phyloP scores from a whole-genome alignment of 2,329 filamentous ascomycete genomes.

The Penicillium sp. region DNA sequence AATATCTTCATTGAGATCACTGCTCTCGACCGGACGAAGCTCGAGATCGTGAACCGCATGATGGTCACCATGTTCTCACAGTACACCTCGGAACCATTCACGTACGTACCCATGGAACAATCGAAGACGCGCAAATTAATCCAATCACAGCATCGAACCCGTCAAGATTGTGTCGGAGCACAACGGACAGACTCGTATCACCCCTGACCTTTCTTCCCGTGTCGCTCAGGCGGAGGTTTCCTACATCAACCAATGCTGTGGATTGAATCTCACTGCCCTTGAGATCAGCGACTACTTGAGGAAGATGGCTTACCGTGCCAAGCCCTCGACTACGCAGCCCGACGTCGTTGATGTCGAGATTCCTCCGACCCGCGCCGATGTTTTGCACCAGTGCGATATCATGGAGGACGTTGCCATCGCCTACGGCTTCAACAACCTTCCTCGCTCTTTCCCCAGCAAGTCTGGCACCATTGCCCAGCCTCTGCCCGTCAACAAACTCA shows the following conservation, averaged over 20 bases:
- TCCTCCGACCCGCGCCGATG: constrained; percentile 86
- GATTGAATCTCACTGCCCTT: constrained; percentile 70
- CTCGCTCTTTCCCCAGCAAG: constrained; percentile 80
- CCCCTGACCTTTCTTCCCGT: constrained; percentile 76
- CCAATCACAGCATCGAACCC: constrained; percentile 65
- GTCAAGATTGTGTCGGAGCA: constrained; percentile 89
- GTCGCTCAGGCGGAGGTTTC: constrained; percentile 78
- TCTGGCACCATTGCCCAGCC: constrained; percentile 83
- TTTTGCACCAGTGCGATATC: constrained; percentile 94
- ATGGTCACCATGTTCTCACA: constrained; percentile 96
- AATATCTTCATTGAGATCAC: constrained; percentile 98
- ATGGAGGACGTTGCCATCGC: constrained; percentile 98
- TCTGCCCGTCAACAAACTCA: constrained; percentile 88
- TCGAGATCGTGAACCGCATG: constrained; percentile 93
- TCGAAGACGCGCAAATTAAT: constrained; percentile 5
- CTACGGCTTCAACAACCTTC: constrained; percentile 96
- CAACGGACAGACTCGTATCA: constrained; percentile 77
- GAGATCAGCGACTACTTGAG: constrained; percentile 75
- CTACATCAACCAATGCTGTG: constrained; percentile 92
- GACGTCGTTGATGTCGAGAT: constrained; percentile 78
- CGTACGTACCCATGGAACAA: constrained; percentile 41
- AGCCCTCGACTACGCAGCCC: constrained; percentile 66
- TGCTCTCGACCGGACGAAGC: constrained; percentile 90
- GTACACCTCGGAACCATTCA: constrained; percentile 85
- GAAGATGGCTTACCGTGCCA: constrained; percentile 85